Base-by-base conservation (phyloP, 805 yeast genomes). In the Yamadazyma endophytica region DNA sequence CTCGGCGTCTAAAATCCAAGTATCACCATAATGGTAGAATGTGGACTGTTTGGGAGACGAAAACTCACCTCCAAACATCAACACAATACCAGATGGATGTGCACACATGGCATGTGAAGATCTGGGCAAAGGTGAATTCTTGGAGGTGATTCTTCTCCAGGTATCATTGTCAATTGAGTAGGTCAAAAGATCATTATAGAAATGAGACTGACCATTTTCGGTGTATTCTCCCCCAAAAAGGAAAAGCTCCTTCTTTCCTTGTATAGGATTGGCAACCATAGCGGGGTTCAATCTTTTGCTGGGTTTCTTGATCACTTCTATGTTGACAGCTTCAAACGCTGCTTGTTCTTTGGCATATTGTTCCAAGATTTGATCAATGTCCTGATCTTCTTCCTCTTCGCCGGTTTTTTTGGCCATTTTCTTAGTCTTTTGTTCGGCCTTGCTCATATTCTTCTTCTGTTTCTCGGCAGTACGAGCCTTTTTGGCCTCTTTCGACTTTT, bases 51-150 rank as follows among this genome's bases (percentile, higher is more conserved):
- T 90, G 3, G 97, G 97, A 11, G 95, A 84, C 2, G 96, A 85
- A 47, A 92, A 90, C 58, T 90, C 98, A 48, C 98, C 98, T 29
- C 97, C 98, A 61, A 87, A 92, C 67, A 90, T 59, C 37, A 90
- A 55, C 17, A 86, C 73, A 2, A 89, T 64, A 8, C 97, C 97
- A 2, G 88, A 77, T 1, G 96, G 95, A 57, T 90, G 97, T 1
- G 85, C 81, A 40, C 89, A 80, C 86, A 89, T 84, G 1, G 95
- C 84, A 45, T 94, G 96, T 0, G 96, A 87, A 0, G 95, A 84
- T 40, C 98, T 66, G 1, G 96, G 96, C 52, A 89, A 73, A 11
- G 98, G 98, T 0, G 94, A 58, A 51, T 90, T 90, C 46, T 83
- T 84, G 2, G 96, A 86, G 2, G 80, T 64, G 43, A 79, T 73